Evolutionary conservation across 225 moss, liverwort and hornwort genomes (phyloP), one percentile per base, ranked within the genome.

Genomic region (Anthoceros angustus): DNA sequence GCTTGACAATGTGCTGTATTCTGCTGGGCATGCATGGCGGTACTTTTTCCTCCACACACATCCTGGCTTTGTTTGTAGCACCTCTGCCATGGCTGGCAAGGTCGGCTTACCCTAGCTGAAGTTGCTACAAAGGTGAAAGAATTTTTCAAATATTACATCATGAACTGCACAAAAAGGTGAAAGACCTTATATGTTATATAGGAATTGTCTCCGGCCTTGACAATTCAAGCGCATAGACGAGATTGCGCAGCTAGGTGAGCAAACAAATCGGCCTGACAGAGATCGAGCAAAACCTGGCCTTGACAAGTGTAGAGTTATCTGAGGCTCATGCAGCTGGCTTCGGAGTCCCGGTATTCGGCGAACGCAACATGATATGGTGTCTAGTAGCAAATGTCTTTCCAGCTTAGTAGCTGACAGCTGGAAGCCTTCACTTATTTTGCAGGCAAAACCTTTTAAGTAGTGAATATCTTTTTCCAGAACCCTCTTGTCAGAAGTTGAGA

Each of bases 131-230:
- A 95, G 78, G 88, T 95, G 12, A 95, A 95, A 70, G 94, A 90
- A 61, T 90, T 90, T 61, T 88, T 95, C 74, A 80, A 86, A 62
- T 95, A 43, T 66, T 86, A 95, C 72, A 90, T 86, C 21, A 85
- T 90, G 5, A 90, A 95, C 45, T 78, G 89, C 70, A 87, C 87
- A 70, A 89, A n/a, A 93, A 95, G 81, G 86, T 86, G 76, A 21
- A 39, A 41, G 16, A 50, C 15, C 5, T 10, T 50, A 14, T 14
- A n/a, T n/a, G n/a, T n/a, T n/a, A n/a, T n/a, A n/a, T n/a, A n/a
- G n/a, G n/a, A n/a, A n/a, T n/a, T n/a, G n/a, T n/a, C n/a, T n/a
- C 9, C 89, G 89, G 93, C 89, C 93, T 5, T 93, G 89, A 87
- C 93, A 93, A n/a, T n/a, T n/a, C n/a, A n/a, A n/a, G n/a, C n/a